Evolutionary conservation across 106 monocot genomes (phyloP).

Genomic region (Cymbidium sinense): DNA sequence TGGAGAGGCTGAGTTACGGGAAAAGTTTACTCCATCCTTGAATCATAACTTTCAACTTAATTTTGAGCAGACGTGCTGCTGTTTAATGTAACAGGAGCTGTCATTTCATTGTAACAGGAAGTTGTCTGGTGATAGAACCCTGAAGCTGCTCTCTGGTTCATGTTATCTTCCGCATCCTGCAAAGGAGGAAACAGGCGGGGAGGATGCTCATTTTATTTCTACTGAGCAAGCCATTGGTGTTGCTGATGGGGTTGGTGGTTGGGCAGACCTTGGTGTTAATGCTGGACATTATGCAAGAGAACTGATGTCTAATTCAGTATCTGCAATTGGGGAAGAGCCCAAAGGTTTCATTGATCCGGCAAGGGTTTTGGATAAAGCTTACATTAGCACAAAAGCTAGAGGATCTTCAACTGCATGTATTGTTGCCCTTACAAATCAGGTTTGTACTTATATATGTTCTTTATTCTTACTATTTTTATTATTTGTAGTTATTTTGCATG

Average conservation of each 20-base stretch:
- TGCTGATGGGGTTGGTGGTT: constrained; percentile 98
- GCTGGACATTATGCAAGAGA: constrained; percentile 87
- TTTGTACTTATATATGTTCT: constrained; percentile 19
- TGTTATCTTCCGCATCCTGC: constrained; percentile 94
- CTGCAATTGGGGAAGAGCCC: constrained; percentile 79
- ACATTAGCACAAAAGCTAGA: constrained; percentile 72
- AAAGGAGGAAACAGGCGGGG: constrained; percentile 93
- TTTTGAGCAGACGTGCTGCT: neutral
- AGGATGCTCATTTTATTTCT: constrained; percentile 97
- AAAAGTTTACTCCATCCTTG: neutral
- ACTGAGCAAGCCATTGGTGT: constrained; percentile 83
- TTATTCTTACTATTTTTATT: neutral
- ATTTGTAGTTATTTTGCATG: neutral
- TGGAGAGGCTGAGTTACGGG: too few species aligned
- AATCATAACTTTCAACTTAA: neutral
- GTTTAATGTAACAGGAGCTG: neutral
- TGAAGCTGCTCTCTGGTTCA: constrained; percentile 82
- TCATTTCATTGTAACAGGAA: constrained; percentile 35
- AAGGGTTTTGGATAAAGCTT: constrained; percentile 86
- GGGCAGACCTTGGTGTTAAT: constrained; percentile 93
- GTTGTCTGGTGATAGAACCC: constrained; percentile 28
- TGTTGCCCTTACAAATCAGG: constrained; percentile 76
- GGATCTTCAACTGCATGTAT: constrained; percentile 98
- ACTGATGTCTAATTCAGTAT: constrained; percentile 76
- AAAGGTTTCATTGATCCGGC: constrained; percentile 81